Conservation (phyloP, 1,284 basidiomycete genomes). For the Trichosporon asahii region DNA sequence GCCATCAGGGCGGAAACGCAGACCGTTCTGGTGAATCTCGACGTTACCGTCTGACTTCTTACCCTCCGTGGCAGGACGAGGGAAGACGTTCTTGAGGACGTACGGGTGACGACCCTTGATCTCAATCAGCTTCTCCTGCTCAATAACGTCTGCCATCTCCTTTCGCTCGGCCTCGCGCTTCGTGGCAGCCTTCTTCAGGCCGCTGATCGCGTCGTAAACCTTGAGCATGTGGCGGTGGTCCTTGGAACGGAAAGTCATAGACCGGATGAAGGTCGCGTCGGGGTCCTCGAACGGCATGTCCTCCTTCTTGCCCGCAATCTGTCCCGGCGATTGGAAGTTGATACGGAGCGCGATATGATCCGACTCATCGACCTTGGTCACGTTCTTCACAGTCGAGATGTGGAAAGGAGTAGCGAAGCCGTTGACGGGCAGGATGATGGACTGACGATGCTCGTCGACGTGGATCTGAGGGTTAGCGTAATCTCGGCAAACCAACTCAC, state of each 20-base stretch:
- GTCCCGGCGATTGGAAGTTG: slow-evolving; percentile 98
- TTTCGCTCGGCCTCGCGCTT: slow-evolving; percentile 97
- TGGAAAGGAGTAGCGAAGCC: slow-evolving; percentile 97
- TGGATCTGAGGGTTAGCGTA: slow-evolving; percentile 56
- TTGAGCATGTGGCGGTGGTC: slow-evolving; percentile 85
- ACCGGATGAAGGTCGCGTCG: slow-evolving; percentile 93
- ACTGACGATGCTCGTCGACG: slow-evolving; percentile 85
- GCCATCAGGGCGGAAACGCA: slow-evolving; percentile 85
- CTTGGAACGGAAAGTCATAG: slow-evolving; percentile 86
- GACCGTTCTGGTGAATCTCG: slow-evolving; percentile 96
- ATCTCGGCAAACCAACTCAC: neutral
- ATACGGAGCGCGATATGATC: slow-evolving; percentile 93
- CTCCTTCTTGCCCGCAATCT: slow-evolving; percentile 97
- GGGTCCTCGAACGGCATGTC: slow-evolving; percentile 99
- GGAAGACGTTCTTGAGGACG: slow-evolving; percentile 86
- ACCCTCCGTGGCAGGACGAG: slow-evolving; percentile 68
- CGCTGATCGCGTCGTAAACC: slow-evolving; percentile 87
- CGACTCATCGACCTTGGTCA: slow-evolving; percentile 94
- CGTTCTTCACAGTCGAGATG: slow-evolving; percentile 97
- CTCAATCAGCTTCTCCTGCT: slow-evolving; percentile 85
- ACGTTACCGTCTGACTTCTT: slow-evolving; percentile 75
- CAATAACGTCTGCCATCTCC: slow-evolving; percentile 95
- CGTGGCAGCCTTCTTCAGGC: slow-evolving; percentile 92
- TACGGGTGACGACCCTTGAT: slow-evolving; percentile 74
- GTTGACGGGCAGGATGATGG: slow-evolving; percentile 87